These are phyloP conservation scores for Trametes gibbosa DNA, from an alignment of 768 basidiomycete species.

Conservation along the genomic window DNA sequence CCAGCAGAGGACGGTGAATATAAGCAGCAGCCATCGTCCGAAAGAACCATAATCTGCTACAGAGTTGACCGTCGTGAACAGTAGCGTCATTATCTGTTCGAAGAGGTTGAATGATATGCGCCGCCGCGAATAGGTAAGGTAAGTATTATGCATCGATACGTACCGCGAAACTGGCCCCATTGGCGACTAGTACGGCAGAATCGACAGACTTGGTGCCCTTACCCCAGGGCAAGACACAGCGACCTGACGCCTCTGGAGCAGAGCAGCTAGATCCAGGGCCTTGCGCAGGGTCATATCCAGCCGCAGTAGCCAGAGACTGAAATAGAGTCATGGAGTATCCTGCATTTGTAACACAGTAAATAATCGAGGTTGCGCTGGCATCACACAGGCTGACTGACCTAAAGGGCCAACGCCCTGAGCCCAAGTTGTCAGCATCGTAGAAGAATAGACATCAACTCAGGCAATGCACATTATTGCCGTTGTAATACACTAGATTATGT, in stretches of 20 bases:
- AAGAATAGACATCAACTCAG: not conserved
- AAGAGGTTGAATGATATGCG: too few species aligned
- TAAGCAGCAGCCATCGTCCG: slow-evolving; percentile 75
- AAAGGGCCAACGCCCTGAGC: slow-evolving; percentile 64
- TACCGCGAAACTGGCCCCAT: slow-evolving; percentile 73
- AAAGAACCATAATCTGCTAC: slow-evolving; percentile 75
- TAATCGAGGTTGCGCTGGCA: too few species aligned
- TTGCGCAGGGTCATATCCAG: slow-evolving; percentile 67
- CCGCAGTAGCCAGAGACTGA: slow-evolving; percentile 64
- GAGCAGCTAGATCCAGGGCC: slow-evolving; percentile 72
- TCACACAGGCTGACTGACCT: slow-evolving; percentile 5
- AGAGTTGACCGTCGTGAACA: slow-evolving; percentile 74
- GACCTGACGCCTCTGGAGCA: slow-evolving; percentile 53
- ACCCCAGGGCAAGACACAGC: slow-evolving; percentile 78
- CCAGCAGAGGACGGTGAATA: slow-evolving; percentile 75
- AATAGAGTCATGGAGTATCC: slow-evolving; percentile 73
- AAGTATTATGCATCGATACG: too few species aligned
- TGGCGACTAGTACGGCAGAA: slow-evolving; percentile 76
- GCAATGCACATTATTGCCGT: slow-evolving; percentile 65
- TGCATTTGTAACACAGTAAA: not conserved
- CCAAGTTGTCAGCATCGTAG: not conserved
- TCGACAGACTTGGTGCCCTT: slow-evolving; percentile 70
- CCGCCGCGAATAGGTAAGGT: too few species aligned
- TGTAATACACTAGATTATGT: slow-evolving; percentile 61
- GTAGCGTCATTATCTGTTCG: slow-evolving; percentile 65